Base-by-base conservation (phyloP, 1,284 basidiomycete genomes). In the Sporisorium sorghi region DNA sequence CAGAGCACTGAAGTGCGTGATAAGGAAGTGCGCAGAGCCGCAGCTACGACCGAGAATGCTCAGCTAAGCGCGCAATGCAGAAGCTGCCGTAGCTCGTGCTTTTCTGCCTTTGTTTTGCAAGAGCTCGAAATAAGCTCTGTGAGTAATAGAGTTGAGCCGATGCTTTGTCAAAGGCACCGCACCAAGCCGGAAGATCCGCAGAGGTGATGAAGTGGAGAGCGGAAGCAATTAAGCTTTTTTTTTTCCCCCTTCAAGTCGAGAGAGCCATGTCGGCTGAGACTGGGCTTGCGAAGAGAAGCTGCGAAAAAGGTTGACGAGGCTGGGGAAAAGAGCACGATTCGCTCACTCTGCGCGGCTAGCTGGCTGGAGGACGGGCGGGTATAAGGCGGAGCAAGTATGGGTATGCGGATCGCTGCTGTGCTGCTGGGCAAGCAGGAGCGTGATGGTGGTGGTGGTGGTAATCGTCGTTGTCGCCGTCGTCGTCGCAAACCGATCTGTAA, bases 171-270 rank as follows among this genome's bases (percentile, higher is more conserved):
- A 30, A 53, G 11, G 52, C 21, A 30, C 30, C 35, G 40, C 32
- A 40, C 35, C n/a, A n/a, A n/a, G n/a, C n/a, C n/a, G 58, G 53
- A 40, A 48, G 30, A 51, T 56, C 58, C 58, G 63, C 57, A 40
- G 30, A 44, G 54, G 44, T 15, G 26, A 26, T 24, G 63, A 24
- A 32, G 30, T 8, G 17, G n/a, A n/a, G 33, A 35, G 24, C n/a
- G 46, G 28, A 43, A 21, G 51, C 39, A 30, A 47, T 19, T 30
- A 47, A 30, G 26, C 46, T 47, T 28, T 46, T 28, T 23, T 11
- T 19, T 44, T n/a, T n/a, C n/a, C n/a, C n/a, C 33, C 10, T 35
- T 65, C 51, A 66, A 30, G 47, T 59, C 28, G 44, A 66, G 51
- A 54, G 14, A 52, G 49, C 48, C 57, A 58, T 58, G 42, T 58